A percentile compares a stretch with the other conserved stretches of the same genome.
These are phyloP conservation scores for Aspergillus arachidicola DNA, from an alignment of 2,329 filamentous ascomycete genomes.

Conservation along the genomic window DNA sequence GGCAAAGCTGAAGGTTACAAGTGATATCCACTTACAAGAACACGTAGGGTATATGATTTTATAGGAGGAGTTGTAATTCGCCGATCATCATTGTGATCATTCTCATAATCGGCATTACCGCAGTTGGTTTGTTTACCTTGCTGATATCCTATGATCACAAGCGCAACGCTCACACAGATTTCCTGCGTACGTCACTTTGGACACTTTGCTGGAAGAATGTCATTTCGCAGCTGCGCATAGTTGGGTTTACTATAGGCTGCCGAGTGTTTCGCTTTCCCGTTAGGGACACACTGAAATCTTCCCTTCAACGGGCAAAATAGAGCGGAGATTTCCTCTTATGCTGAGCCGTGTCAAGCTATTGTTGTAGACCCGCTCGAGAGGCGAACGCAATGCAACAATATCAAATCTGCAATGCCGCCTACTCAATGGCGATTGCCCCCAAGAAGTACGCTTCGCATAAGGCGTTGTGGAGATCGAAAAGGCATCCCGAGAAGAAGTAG, in stretches of 20 bases:
- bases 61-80: background rate
- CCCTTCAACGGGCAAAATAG: background rate
- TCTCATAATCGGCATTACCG: background rate
- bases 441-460: background rate
- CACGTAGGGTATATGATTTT: background rate
- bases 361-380: background rate
- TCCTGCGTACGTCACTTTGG: no score
- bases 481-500: no score
- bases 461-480: background rate
- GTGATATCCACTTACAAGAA: background rate
- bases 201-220: background rate
- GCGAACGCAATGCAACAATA: background rate
- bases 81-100: background rate
- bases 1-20: background rate
- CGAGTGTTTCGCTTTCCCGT: background rate
- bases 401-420: background rate
- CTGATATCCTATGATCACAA: background rate
- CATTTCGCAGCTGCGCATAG: background rate
- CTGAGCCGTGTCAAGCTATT: background rate
- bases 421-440: background rate
- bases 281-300: background rate
- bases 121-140: background rate
- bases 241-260: background rate
- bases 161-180: background rate
- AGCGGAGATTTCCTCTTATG: background rate